phyloP scores from a whole-genome alignment of 2,329 filamentous ascomycete genomes.

The Huntiella bhutanensis region DNA sequence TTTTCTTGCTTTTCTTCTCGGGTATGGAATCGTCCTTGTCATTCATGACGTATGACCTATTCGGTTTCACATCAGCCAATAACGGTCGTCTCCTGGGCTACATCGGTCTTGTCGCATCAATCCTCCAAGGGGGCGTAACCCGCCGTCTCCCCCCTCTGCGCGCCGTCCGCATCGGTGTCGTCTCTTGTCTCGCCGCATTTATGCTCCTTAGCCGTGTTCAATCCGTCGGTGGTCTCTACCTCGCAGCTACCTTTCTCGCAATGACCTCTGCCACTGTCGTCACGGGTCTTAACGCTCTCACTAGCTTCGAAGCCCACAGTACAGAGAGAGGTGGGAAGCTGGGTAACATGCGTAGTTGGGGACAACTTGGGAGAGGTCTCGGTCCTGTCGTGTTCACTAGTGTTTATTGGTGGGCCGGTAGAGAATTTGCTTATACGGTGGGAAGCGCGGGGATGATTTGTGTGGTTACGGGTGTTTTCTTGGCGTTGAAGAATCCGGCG shows the following conservation, averaged over 20 bases:
- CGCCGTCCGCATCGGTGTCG: slow-evolving; percentile 61
- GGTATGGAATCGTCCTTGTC: slow-evolving; percentile 96
- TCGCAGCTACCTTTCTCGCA: slow-evolving; percentile 65
- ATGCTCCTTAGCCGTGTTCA: slow-evolving; percentile 53
- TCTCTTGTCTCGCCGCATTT: slow-evolving; percentile 63
- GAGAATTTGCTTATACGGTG: slow-evolving; percentile 65
- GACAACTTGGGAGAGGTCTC: slow-evolving; percentile 71
- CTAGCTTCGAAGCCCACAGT: slow-evolving; percentile 69
- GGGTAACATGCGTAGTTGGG: slow-evolving; percentile 62
- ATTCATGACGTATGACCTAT: slow-evolving; percentile 93
- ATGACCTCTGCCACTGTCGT: slow-evolving; percentile 89
- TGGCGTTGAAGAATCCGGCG: slow-evolving; percentile 46
- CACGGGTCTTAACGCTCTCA: slow-evolving; percentile 77
- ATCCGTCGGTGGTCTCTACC: slow-evolving; percentile 53
- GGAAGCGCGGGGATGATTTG: slow-evolving; percentile 64
- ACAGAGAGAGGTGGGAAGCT: slow-evolving; percentile 72
- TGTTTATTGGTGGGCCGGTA: slow-evolving; percentile 94
- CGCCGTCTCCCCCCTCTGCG: slow-evolving; percentile 64
- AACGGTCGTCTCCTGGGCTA: slow-evolving; percentile 78
- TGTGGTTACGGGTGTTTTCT: slow-evolving; percentile 54
- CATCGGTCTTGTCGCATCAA: slow-evolving; percentile 73
- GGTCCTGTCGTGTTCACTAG: slow-evolving; percentile 85
- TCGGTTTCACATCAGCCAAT: slow-evolving; percentile 57
- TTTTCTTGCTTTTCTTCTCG: slow-evolving; percentile 90
- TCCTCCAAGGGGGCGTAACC: slow-evolving; percentile 88